Evolutionary conservation across 345 rosid species (phyloP), one percentile per base, ranked within the genome.

Genomic region (Raphanus raphanistrum): DNA sequence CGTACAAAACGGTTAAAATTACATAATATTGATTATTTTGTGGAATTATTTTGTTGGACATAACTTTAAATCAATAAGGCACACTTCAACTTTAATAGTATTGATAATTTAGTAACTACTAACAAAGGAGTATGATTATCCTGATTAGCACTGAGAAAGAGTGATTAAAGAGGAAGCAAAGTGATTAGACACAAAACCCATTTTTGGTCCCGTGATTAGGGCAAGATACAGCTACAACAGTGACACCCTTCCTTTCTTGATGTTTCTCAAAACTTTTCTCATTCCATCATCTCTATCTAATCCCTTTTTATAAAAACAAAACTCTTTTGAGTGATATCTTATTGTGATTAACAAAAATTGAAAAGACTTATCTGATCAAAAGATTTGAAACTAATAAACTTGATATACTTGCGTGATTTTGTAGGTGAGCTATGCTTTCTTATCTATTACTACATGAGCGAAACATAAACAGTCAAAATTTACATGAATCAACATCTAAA

Each of bases 111-210:
- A 21, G 63, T 41, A 67, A 68, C 52, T 45, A 45, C 52, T 12
- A 50, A 50, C 57, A 50, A 50, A 50, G 17, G 5, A 50, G 64
- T 63, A 64, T 54, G 48, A 48, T 67, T 68, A 68, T 60, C 55
- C 13, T 63, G 63, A 77, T 78, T 63, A 71, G 38, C 62, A 21
- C 43, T 43, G 64, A 65, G 64, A 29, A 36, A 71, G 63, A 63
- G 57, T 66, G 73, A 72, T 79, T 79, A 79, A 29, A 79, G 72
- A 67, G 45, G 25, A 66, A 73, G 73, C 82, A 72, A 79, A 72
- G 69, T 79, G 74, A 79, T 72, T 79, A 79, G 78, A 79, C 82
- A 67, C 70, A 27, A 27, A 77, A 79, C 3, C 73, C 73, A 72
- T 63, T 78, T 67, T 72, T 72, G 81, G 81, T 65, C 76, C 72